A percentile compares a stretch with the other conserved stretches of the same genome.
Evolutionary conservation across 2,329 filamentous ascomycete species (phyloP).

Genomic region (Xylariaceae sp.): DNA sequence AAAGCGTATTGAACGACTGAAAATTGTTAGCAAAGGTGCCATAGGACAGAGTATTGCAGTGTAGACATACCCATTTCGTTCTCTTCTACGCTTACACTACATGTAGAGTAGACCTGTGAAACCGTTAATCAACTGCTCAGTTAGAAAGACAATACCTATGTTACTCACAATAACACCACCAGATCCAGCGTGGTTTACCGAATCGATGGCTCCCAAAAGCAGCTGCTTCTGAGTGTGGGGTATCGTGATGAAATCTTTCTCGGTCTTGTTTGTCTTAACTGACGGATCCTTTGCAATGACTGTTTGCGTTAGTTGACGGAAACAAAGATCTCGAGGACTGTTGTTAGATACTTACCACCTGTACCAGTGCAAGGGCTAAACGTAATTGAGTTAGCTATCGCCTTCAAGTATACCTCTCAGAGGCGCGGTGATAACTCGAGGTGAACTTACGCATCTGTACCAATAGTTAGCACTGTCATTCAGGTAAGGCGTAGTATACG

Average conservation of each 20-base stretch:
- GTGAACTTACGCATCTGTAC: constrained; percentile 47
- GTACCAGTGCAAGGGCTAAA: constrained; percentile 81
- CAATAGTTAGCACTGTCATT: constrained; percentile 1
- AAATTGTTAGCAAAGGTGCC: constrained; percentile 3
- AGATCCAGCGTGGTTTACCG: constrained; percentile 81
- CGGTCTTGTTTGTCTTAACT: constrained; percentile 97
- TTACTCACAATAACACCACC: constrained; percentile 67
- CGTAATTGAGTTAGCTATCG: constrained; percentile 52
- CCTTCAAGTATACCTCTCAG: not conserved
- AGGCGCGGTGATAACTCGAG: not conserved
- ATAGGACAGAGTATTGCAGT: not conserved
- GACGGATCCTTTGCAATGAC: constrained; percentile 93
- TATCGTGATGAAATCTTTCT: constrained; percentile 87
- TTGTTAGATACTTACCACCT: constrained; percentile 47
- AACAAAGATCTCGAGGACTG: not conserved
- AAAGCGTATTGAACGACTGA: constrained; percentile 86
- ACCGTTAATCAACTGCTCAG: not conserved
- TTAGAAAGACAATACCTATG: not conserved
- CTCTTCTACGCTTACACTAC: constrained; percentile 89
- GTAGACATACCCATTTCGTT: constrained; percentile 53
- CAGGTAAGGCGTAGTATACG: not conserved
- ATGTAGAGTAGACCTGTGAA: constrained; percentile 66
- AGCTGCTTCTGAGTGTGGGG: constrained; percentile 95
- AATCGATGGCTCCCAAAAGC: constrained; percentile 88
- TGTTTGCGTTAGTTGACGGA: constrained; percentile 5